Evolutionary conservation across 2,329 filamentous ascomycete species (phyloP), one percentile per base, ranked within the genome.

Genomic region (Chaetomium strumarium): DNA sequence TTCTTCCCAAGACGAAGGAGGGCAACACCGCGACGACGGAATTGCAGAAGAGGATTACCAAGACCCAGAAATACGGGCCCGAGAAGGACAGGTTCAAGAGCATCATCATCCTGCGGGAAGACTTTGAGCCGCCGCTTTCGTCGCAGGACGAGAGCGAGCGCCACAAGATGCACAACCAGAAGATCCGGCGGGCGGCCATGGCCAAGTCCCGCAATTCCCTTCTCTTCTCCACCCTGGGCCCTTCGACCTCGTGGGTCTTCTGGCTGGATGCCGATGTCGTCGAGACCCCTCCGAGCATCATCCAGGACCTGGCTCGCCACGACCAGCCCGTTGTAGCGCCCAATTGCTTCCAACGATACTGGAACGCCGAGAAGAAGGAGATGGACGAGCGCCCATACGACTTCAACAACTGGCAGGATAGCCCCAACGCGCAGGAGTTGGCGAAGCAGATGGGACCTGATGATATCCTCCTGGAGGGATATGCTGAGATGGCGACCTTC

Each of bases 381-480:
- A 80, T 81, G 74, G 82, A 84, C 40, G 83, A 92, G 65, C 83
- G 93, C 5, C 84, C 91, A 0, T 99, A 99, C 68, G 93, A 99
- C 72, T 97, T 85, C 77, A 99, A 99, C 74, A 95, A 88, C 67
- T 99, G 93, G 93, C 84, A 92, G 64, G 93, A 99, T 67, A 95
- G 88, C 66, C 79, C 85, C 1, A 85, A 79, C 2, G 92, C 93
- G 1, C 79, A 85, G 65, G 78, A 86, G 34, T 73, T 99, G 58
- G 91, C 81, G 2, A 73, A 78, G 11, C 83, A 83, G 63, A 91
- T 99, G 90, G 88, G 83, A 0, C 85, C 85, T 0, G 92, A 99
- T 62, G 93, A 99, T 44, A 90, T 99, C 58, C 72, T 99, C 47
- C 75, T 97, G 4, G 93, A 99, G 70, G 93, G 93, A 7, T 99